Evolutionary conservation across 73 alveolate genomes (phyloP).

Genomic region (Tetrahymena thermophila): DNA sequence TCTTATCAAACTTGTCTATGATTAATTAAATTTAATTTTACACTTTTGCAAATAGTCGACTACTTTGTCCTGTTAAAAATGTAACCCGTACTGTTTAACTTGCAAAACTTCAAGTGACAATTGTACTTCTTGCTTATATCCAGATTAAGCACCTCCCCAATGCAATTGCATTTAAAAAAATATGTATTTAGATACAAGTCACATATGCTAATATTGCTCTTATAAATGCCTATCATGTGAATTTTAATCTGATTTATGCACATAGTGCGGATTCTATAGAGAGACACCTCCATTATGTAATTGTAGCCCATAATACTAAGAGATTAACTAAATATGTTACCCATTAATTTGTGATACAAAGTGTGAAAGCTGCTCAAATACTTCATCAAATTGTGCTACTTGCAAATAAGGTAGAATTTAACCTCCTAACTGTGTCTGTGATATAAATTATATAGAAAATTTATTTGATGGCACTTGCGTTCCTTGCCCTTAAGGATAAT

Average conservation of each 20-base stretch:
- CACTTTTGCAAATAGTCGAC: too few relatives aligned
- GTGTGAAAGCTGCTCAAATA: background rate
- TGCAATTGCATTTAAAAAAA: background rate
- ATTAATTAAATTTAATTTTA: too few relatives aligned
- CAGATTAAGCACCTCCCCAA: background rate
- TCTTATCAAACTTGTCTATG: too few relatives aligned
- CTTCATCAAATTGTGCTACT: background rate
- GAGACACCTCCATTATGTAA: background rate
- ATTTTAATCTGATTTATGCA: background rate
- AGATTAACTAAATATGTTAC: background rate
- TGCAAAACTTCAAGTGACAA: background rate
- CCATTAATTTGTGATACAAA: background rate
- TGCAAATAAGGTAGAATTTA: background rate
- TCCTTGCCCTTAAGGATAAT: background rate
- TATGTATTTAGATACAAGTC: background rate
- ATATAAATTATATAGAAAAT: background rate
- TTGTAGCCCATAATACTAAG: background rate
- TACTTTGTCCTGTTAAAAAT: too few relatives aligned
- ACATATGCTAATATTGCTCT: background rate
- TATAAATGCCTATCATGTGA: background rate
- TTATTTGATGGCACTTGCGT: background rate
- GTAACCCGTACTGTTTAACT: background rate
- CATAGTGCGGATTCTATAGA: background rate
- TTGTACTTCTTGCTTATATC: background rate
- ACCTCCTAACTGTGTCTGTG: background rate